A percentile compares a stretch with the other conserved stretches of the same genome.
Conservation (phyloP, 2,329 filamentous ascomycete species). For the Stachybotrys chlorohalonatus region DNA sequence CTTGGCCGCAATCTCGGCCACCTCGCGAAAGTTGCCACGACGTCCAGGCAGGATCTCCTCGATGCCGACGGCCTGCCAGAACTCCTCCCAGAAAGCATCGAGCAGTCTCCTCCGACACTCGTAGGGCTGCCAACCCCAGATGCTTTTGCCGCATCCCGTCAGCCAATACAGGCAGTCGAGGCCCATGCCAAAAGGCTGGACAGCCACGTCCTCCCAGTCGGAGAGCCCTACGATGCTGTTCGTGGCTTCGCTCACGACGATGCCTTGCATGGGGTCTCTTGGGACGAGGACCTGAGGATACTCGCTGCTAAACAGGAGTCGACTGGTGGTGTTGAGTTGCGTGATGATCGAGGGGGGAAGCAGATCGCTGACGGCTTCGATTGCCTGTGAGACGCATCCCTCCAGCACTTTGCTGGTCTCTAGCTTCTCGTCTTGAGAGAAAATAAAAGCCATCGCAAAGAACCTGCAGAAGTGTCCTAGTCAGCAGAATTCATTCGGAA, state of each 20-base stretch:
- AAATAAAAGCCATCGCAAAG: neutral
- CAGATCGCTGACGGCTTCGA: neutral
- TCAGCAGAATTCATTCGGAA: neutral
- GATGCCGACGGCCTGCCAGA: neutral
- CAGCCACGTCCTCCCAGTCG: neutral
- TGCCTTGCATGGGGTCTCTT: neutral
- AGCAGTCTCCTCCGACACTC: neutral
- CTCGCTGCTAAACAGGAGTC: neutral
- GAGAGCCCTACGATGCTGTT: neutral
- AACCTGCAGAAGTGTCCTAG: neutral
- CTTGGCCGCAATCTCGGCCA: neutral
- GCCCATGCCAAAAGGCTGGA: neutral
- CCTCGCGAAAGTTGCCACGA: neutral
- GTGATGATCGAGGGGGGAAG: neutral
- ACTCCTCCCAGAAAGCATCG: neutral
- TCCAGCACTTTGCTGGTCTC: neutral
- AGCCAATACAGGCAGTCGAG: neutral
- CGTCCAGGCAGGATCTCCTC: neutral
- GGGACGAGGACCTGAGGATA: neutral
- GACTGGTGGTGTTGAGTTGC: neutral
- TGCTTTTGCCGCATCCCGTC: neutral
- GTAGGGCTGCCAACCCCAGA: neutral
- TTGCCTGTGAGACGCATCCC: neutral
- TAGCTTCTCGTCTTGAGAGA: neutral
- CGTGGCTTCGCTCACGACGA: neutral